A percentile compares a stretch with the other conserved stretches of the same genome.
phyloP scores from a whole-genome alignment of 164 flowering plant species.

The Malania oleifera region DNA sequence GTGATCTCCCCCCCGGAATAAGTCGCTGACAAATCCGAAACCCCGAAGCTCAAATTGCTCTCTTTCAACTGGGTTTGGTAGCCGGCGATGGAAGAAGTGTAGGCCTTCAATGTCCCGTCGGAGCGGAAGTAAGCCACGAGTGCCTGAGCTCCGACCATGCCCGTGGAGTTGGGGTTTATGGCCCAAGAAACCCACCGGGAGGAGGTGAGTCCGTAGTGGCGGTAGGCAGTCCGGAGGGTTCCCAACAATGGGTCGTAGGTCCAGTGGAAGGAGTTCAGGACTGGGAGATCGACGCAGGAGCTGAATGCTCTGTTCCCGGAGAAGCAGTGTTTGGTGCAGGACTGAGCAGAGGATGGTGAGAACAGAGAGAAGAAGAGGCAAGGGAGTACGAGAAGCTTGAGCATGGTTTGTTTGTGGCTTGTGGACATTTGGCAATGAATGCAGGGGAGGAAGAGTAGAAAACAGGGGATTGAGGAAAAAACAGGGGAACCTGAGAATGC shows the following conservation, averaged over 20 bases:
- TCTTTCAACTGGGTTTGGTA: slow-evolving; percentile 26
- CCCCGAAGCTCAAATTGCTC: slow-evolving; percentile 29
- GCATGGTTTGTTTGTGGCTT: too few species aligned
- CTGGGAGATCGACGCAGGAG: slow-evolving; percentile 42
- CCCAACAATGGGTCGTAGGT: slow-evolving; percentile 26
- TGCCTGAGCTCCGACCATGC: slow-evolving; percentile 52
- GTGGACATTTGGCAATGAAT: too few species aligned
- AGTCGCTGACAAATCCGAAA: slow-evolving; percentile 25
- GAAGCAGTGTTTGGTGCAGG: slow-evolving; percentile 34
- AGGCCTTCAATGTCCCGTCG: slow-evolving; percentile 30
- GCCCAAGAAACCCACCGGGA: slow-evolving; percentile 58
- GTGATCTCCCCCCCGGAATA: slow-evolving; percentile 28
- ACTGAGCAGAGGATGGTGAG: slow-evolving; percentile 23
- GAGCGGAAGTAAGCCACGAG: slow-evolving; percentile 43
- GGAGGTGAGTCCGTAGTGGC: slow-evolving; percentile 26
- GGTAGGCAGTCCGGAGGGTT: slow-evolving; percentile 32
- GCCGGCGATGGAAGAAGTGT: slow-evolving; percentile 29
- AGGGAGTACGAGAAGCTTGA: slow-evolving; percentile 7
- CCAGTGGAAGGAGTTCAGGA: slow-evolving; percentile 44
- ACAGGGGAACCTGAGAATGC: too few species aligned
- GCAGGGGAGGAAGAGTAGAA: too few species aligned
- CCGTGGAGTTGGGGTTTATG: slow-evolving; percentile 34
- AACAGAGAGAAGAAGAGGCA: slow-evolving; percentile 15
- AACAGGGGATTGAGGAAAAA: too few species aligned
- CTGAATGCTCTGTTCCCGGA: slow-evolving; percentile 26